Conservation (phyloP, 768 basidiomycete species). For the Hysterangium stoloniferum region DNA sequence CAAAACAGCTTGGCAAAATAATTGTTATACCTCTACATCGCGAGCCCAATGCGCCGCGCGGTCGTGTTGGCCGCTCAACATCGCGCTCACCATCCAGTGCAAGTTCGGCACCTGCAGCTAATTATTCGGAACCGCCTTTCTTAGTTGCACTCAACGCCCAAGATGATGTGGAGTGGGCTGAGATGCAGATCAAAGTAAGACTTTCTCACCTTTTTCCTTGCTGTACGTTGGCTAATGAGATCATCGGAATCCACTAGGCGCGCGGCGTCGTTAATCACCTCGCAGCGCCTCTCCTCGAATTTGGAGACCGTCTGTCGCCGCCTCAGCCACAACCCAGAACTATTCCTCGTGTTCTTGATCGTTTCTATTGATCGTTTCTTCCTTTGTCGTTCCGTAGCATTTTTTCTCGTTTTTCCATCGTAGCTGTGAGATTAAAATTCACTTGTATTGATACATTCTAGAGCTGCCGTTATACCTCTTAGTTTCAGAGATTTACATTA, state of each 20-base stretch:
- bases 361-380: conserved; percentile 11
- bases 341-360: conserved; percentile 1
- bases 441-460: too few species aligned
- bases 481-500: too few species aligned
- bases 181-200: conserved; percentile 53
- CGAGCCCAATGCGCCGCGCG: background rate
- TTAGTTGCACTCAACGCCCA: conserved; percentile 63
- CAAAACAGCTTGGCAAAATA: conserved; percentile 56
- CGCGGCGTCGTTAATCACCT: conserved; percentile 9
- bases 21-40: conserved; percentile 50
- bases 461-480: too few species aligned
- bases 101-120: background rate
- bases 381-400: too few species aligned
- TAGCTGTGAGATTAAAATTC: too few species aligned
- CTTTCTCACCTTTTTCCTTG: background rate
- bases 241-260: background rate
- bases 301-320: conserved; percentile 4
- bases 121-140: conserved; percentile 33
- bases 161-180: conserved; percentile 55
- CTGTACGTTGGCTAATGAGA: background rate
- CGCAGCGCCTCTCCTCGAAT: conserved; percentile 4
- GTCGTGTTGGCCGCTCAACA: conserved; percentile 1
- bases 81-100: conserved; percentile 9
- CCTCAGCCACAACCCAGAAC: background rate
- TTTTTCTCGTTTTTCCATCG: too few species aligned